phyloP scores from a whole-genome alignment of 2,329 filamentous ascomycete genomes.

The Moelleriella libera region DNA sequence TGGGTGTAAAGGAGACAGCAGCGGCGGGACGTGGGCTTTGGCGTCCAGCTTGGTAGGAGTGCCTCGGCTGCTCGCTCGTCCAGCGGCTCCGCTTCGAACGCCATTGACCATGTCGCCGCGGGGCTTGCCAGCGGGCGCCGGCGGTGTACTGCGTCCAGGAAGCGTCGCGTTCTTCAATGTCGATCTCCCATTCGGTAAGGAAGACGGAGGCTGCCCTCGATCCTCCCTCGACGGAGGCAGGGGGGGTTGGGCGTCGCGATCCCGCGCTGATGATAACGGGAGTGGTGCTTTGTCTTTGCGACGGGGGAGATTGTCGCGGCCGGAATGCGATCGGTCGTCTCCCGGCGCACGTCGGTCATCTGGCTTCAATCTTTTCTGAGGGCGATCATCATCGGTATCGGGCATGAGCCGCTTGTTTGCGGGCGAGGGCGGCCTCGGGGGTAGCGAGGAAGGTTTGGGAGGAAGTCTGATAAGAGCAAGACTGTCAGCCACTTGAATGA shows the following conservation, averaged over 20 bases:
- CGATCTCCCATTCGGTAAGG: conserved; percentile 22
- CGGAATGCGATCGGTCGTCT: conserved; percentile 17
- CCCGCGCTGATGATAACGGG: neutral
- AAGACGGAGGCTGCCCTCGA: conserved; percentile 8
- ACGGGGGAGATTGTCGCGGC: conserved; percentile 18
- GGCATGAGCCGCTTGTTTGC: conserved; percentile 31
- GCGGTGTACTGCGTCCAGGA: conserved; percentile 16
- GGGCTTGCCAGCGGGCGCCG: conserved; percentile 6
- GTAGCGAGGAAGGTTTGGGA: conserved; percentile 21
- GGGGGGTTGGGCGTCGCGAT: conserved; percentile 7
- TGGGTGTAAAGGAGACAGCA: conserved; percentile 38
- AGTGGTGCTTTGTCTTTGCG: conserved; percentile 12
- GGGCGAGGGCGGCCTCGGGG: conserved; percentile 24
- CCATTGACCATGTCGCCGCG: conserved; percentile 13
- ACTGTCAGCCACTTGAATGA: neutral
- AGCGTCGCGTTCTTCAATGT: conserved; percentile 14
- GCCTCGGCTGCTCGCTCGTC: conserved; percentile 15
- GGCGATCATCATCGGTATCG: conserved; percentile 30
- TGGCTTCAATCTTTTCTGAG: conserved; percentile 30
- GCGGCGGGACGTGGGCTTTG: conserved; percentile 29
- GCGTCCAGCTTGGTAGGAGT: conserved; percentile 23
- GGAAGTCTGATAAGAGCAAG: conserved; percentile 13
- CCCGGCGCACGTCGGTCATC: conserved; percentile 16
- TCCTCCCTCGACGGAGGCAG: conserved; percentile 11
- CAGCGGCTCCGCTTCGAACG: neutral